phyloP scores from a whole-genome alignment of 148 eudicot species.

The Diospyros lotus region DNA sequence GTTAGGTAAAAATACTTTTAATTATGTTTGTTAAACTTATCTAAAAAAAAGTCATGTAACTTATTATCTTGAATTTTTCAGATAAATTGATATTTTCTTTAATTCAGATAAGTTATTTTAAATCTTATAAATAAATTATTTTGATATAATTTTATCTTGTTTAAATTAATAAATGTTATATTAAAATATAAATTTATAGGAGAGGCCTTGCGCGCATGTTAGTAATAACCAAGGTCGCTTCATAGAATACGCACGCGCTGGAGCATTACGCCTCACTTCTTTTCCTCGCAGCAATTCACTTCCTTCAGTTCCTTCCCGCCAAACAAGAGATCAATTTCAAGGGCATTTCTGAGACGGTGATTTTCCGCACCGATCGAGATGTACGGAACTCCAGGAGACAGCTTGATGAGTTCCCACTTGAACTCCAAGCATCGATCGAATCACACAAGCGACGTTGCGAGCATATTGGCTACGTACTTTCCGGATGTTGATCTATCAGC shows the following conservation, averaged over 20 bases:
- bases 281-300: not conserved
- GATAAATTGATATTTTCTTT: too few species aligned
- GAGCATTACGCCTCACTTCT: not conserved
- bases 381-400: slow-evolving; percentile 24
- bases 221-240: not conserved
- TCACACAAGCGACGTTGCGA: slow-evolving; percentile 25
- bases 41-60: too few species aligned
- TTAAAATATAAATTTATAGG: too few species aligned
- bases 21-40: too few species aligned
- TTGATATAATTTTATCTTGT: too few species aligned
- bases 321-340: slow-evolving; percentile 2
- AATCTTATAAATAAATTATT: too few species aligned
- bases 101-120: too few species aligned
- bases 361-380: not conserved
- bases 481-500: slow-evolving; percentile 45
- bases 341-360: not conserved
- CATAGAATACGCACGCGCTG: not conserved
- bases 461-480: slow-evolving; percentile 51
- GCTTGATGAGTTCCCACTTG: slow-evolving; percentile 2
- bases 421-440: slow-evolving; percentile 22
- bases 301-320: slow-evolving; percentile 12
- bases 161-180: too few species aligned
- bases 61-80: too few species aligned
- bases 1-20: too few species aligned
- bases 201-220: not conserved